Evolutionary conservation across 2,329 filamentous ascomycete genomes (phyloP), one percentile per base, ranked within the genome.

Genomic region (Claviceps sp.): DNA sequence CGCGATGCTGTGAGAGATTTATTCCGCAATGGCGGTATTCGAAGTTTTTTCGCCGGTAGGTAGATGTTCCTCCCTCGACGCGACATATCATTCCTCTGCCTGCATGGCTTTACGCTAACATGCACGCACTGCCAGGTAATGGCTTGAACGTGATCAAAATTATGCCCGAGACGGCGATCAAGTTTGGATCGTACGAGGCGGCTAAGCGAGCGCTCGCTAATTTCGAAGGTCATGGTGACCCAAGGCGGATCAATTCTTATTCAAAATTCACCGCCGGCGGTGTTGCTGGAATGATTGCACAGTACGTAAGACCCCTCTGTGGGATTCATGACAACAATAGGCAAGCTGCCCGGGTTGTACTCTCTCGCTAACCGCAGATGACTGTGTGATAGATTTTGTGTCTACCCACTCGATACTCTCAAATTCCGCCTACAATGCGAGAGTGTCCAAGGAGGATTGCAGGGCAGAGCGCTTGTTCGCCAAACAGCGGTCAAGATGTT

Each of bases 81-180:
- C n/a, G 38, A 40, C 11, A 10, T 10, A 16, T 47, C 6, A 13
- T 46, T 5, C 30, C 24, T 19, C 4, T 46, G 26, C 3, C 30
- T 34, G 4, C 10, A 34, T 34, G 30, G 10, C 34, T 43, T 30
- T 39, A 13, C 7, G 6, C 14, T 39, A 39, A 48, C 39, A 26
- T 26, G 39, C 8, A 19, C 6, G 37, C 50, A 8, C 37, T 34
- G 11, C 5, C 60, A 95, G 90, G 93, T 40, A 98, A 98, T 63
- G 93, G 93, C 3, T 74, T 98, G 59, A 98, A 98, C 60, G 89
- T 98, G 2, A 69, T 96, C 62, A 98, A 98, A 68, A 93, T 98
- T 55, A 95, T 97, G 89, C 93, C 93, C 0, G 93, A 98, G 71
- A 96, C 91, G 30, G 91, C 93, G 26, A 95, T 98, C 65, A 95